phyloP scores from a whole-genome alignment of 768 basidiomycete genomes.

The Lanmaoa rubissima region DNA sequence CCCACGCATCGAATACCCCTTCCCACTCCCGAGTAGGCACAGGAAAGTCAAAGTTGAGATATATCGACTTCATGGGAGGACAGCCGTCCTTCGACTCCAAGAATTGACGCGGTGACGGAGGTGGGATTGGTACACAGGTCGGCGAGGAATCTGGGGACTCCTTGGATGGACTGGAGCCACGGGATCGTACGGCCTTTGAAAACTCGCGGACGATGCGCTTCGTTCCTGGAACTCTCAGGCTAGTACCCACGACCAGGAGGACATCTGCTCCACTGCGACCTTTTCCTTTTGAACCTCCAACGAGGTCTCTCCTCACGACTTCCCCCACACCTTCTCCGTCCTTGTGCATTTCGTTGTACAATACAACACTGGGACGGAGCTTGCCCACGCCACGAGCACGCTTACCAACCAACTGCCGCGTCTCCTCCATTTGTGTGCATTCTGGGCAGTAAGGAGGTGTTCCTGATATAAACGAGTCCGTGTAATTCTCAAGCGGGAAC shows the following conservation, averaged over 20 bases:
- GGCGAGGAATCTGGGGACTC: slow-evolving; percentile 26
- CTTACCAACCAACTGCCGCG: slow-evolving; percentile 72
- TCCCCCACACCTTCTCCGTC: slow-evolving; percentile 87
- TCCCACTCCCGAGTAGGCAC: slow-evolving; percentile 86
- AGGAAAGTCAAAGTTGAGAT: slow-evolving; percentile 86
- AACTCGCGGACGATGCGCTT: slow-evolving; percentile 90
- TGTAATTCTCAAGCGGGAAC: slow-evolving; percentile 60
- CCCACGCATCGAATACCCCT: slow-evolving; percentile 86
- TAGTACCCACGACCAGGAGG: slow-evolving; percentile 87
- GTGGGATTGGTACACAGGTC: slow-evolving; percentile 40
- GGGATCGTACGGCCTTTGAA: slow-evolving; percentile 68
- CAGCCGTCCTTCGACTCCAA: slow-evolving; percentile 43
- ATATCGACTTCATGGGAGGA: slow-evolving; percentile 62
- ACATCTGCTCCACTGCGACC: slow-evolving; percentile 76
- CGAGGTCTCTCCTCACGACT: slow-evolving; percentile 75
- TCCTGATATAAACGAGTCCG: slow-evolving; percentile 59
- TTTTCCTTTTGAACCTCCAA: slow-evolving; percentile 66
- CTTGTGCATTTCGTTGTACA: slow-evolving; percentile 88
- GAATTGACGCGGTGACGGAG: slow-evolving; percentile 46
- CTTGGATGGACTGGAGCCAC: slow-evolving; percentile 38
- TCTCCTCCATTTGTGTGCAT: slow-evolving; percentile 66
- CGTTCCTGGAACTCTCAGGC: slow-evolving; percentile 84
- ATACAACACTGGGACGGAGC: slow-evolving; percentile 81
- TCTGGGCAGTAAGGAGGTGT: slow-evolving; percentile 75
- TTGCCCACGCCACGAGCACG: slow-evolving; percentile 77